These are phyloP conservation scores for Pythium brassicae DNA, from an alignment of 352 stramenopile species.

Conservation along the genomic window DNA sequence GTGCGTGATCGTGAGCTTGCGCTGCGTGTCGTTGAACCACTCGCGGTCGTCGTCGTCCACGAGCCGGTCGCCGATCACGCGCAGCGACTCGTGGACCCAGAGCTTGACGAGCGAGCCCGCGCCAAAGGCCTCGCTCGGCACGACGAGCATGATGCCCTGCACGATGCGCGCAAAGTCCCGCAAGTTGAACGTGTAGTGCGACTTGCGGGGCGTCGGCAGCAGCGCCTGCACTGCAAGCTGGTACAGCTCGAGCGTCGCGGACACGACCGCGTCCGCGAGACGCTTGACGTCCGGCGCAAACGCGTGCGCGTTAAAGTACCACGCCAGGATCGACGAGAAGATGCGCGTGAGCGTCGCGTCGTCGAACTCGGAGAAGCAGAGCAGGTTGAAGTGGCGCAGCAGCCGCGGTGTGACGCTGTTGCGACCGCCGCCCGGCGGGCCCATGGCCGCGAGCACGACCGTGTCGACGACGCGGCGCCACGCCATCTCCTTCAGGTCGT, in stretches of 20 bases:
- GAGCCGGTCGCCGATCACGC: conserved; percentile 93
- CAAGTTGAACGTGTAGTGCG: conserved; percentile 96
- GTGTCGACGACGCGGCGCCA: conserved; percentile 91
- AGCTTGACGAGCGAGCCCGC: conserved; percentile 85
- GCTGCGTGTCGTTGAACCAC: conserved; percentile 90
- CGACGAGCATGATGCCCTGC: conserved; percentile 91
- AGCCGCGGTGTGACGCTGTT: conserved; percentile 90
- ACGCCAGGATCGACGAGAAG: conserved; percentile 89
- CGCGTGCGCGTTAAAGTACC: conserved; percentile 68
- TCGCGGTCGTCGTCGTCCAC: conserved; percentile 90
- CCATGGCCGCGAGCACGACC: conserved; percentile 89
- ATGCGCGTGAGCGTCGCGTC: conserved; percentile 90
- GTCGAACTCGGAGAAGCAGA: conserved; percentile 94
- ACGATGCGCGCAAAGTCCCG: conserved; percentile 92
- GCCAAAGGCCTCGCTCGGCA: conserved; percentile 76
- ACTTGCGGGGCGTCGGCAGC: conserved; percentile 92
- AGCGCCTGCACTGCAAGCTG: conserved; percentile 77
- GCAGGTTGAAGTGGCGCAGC: conserved; percentile 90
- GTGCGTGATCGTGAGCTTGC: conserved; percentile 86
- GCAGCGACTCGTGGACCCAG: conserved; percentile 92
- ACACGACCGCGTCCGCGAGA: conserved; percentile 74
- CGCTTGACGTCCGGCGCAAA: conserved; percentile 75
- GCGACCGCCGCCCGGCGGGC: conserved; percentile 85
- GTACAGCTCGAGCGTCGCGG: conserved; percentile 91
- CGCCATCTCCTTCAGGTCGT: conserved; percentile 92